Base-by-base conservation (phyloP, 1,139 yeast species). In the Magnusiomyces paraingens region DNA sequence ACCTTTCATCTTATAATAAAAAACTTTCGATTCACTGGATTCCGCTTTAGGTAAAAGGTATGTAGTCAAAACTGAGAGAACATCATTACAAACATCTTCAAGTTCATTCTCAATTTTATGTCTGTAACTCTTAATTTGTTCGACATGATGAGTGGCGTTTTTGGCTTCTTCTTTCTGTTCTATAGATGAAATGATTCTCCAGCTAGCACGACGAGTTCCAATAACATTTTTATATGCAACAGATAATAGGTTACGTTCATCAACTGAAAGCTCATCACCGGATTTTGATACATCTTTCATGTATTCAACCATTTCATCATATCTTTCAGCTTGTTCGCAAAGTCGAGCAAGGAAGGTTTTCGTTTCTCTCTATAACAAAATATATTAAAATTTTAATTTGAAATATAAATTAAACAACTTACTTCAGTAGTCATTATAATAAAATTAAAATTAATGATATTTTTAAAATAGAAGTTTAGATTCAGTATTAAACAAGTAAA, bases 241-340 rank as follows among this genome's bases (percentile, higher is more conserved):
- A 38, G 96, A 88, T 66, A 93, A 82, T 66, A 93, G 82, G 76
- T 93, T 93, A 75, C 99, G 93, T 79, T 93, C 99, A 77, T 93
- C 99, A 61, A 93, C 97, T 42, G 96, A 84, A 68, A 93, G 80
- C 75, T 93, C 98, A 74, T 89, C 91, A 60, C 96, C 96, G 55
- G 95, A 83, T 57, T 95, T 87, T 67, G 96, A 96, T 70, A 91
- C 97, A 58, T 89, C 89, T 76, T 91, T 93, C 98, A 93, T 93
- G 77, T 88, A 89, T 73, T 86, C 95, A 68, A 91, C 99, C 98
- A 90, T 91, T 78, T 93, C 98, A 77, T 93, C 98, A 75, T 93
- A 93, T 78, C 98, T 94, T 78, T 93, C 99, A 69, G 99, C 98
- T 81, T 93, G 98, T 79, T 91, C 98, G 71, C 97, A 96, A 73